Conservation (phyloP, 805 yeast genomes). For the Candida glaebosa region DNA sequence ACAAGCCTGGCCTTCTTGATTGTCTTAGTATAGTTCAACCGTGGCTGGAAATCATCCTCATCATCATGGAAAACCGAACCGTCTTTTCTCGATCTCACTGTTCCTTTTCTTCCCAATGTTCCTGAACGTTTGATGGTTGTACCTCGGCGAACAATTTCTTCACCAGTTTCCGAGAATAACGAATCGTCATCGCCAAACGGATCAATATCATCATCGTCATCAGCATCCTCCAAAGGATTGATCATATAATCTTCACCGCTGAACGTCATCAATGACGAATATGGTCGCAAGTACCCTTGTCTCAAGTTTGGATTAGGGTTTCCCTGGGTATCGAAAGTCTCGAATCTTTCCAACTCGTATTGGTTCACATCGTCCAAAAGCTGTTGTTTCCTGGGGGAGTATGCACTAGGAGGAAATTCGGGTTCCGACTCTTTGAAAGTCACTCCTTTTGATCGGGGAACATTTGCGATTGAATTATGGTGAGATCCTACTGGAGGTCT, state of each 20-base stretch:
- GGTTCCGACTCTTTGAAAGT: slow-evolving; percentile 29
- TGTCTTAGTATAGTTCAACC: slow-evolving; percentile 40
- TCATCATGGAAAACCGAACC: slow-evolving; percentile 17
- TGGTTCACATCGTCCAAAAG: slow-evolving; percentile 14
- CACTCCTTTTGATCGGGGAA: slow-evolving; percentile 20
- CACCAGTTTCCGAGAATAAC: slow-evolving; percentile 39
- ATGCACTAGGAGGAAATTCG: slow-evolving; percentile 28
- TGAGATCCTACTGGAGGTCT: slow-evolving; percentile 2
- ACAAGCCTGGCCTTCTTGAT: slow-evolving; percentile 40
- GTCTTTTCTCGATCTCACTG: slow-evolving; percentile 5
- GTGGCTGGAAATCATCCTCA: slow-evolving; percentile 38
- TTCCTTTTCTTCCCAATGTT: slow-evolving; percentile 13
- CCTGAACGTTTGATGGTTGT: slow-evolving; percentile 25
- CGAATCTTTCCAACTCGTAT: slow-evolving; percentile 19
- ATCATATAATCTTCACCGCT: slow-evolving; percentile 37
- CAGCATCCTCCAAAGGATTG: slow-evolving; percentile 39
- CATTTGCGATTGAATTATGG: slow-evolving; percentile 1
- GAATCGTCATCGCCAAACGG: slow-evolving; percentile 46
- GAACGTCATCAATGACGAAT: slow-evolving; percentile 18
- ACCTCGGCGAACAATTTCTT: slow-evolving; percentile 30
- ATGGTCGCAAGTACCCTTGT: slow-evolving; percentile 18
- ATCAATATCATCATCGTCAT: slow-evolving; percentile 31
- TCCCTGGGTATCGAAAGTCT: slow-evolving; percentile 8
- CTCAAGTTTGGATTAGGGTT: slow-evolving; percentile 4
- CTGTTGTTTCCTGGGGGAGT: slow-evolving; percentile 19